Conservation (phyloP, 73 alveolate species). For the Uronychia binucleata region DNA sequence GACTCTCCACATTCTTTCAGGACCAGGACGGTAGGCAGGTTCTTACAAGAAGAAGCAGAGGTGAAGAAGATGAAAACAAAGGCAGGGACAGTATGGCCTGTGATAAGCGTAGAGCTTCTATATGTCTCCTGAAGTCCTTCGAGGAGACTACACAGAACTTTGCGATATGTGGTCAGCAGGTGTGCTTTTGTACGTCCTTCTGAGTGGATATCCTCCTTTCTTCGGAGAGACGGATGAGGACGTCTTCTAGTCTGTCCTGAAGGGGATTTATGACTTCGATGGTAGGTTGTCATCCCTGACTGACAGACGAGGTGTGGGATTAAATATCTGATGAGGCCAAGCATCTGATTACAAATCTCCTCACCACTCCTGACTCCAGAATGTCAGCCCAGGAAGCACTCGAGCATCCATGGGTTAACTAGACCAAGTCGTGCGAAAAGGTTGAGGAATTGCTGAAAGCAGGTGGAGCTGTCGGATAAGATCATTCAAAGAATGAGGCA, state of each 20-base stretch:
- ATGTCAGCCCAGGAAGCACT: constrained; percentile 67
- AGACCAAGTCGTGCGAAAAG: constrained; percentile 3
- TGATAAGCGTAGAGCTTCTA: constrained; percentile 11
- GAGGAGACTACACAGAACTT: constrained; percentile 38
- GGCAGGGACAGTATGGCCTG: constrained; percentile 49
- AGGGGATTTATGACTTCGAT: constrained; percentile 42
- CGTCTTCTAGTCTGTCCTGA: constrained; percentile 15
- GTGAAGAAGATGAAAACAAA: constrained; percentile 35
- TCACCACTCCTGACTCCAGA: constrained; percentile 53
- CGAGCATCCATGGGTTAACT: constrained; percentile 49
- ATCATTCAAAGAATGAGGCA: constrained; percentile 20
- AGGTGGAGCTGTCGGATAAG: constrained; percentile 3
- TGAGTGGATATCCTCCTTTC: constrained; percentile 65
- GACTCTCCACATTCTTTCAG: constrained; percentile 32
- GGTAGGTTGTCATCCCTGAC: constrained; percentile 22
- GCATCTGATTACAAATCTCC: constrained; percentile 52
- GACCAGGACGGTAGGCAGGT: background rate
- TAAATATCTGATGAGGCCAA: constrained; percentile 58
- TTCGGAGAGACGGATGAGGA: constrained; percentile 34
- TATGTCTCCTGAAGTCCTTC: constrained; percentile 65
- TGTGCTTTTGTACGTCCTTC: constrained; percentile 52
- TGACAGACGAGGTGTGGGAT: constrained; percentile 74
- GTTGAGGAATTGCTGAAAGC: background rate
- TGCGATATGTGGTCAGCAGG: constrained; percentile 79
- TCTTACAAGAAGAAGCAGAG: constrained; percentile 42